phyloP scores from a whole-genome alignment of 345 rosid species.

The Sapria himalayana region DNA sequence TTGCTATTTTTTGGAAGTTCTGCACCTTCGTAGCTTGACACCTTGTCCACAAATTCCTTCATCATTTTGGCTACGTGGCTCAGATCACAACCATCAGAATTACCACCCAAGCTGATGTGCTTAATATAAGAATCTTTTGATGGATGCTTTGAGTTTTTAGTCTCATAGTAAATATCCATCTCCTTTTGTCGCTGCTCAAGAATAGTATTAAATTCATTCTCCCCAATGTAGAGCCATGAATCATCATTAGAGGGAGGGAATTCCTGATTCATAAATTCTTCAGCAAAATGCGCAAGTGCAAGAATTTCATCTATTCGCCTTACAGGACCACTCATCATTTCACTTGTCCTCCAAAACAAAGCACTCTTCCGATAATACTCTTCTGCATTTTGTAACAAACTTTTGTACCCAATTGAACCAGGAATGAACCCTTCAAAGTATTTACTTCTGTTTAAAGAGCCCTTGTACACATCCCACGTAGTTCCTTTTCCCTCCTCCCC shows the following conservation, averaged over 20 bases:
- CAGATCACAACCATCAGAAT: constrained; percentile 35
- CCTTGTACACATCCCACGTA: constrained; percentile 41
- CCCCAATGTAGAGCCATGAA: constrained; percentile 75
- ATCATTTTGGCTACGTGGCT: constrained; percentile 46
- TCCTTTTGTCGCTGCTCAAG: constrained; percentile 66
- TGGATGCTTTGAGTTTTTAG: constrained; percentile 28
- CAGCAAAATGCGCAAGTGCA: constrained; percentile 33
- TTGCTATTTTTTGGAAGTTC: constrained; percentile 63
- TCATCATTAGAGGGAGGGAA: constrained; percentile 62
- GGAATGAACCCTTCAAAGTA: constrained; percentile 58
- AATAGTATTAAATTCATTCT: constrained; percentile 57
- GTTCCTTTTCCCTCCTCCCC: constrained; percentile 68
- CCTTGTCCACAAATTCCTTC: constrained; percentile 54
- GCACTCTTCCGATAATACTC: constrained; percentile 50
- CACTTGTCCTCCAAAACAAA: constrained; percentile 40
- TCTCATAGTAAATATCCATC: constrained; percentile 47
- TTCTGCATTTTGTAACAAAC: constrained; percentile 66
- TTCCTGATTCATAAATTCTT: constrained; percentile 32
- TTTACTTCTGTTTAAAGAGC: constrained; percentile 48
- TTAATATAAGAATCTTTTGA: constrained; percentile 20
- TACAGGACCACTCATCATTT: constrained; percentile 57
- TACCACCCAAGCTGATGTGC: constrained; percentile 28
- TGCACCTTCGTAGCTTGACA: constrained; percentile 68
- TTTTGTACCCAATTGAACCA: constrained; percentile 54
- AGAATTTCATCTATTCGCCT: constrained; percentile 76